Evolutionary conservation across 345 rosid genomes (phyloP).

Genomic region (Gossypioides kirkii): DNA sequence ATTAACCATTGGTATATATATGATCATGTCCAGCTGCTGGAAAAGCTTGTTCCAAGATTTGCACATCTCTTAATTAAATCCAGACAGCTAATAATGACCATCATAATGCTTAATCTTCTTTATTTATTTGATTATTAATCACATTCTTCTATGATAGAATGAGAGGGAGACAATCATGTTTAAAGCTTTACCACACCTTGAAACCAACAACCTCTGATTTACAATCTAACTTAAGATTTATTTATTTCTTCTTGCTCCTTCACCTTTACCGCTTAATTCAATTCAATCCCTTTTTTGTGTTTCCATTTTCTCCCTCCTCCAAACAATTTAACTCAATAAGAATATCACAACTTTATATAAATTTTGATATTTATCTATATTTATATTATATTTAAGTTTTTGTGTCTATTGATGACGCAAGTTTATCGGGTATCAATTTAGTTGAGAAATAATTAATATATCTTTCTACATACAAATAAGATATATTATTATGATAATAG

Average conservation of each 20-base stretch:
- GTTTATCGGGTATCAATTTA: too few relatives aligned
- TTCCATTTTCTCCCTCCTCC: too few relatives aligned
- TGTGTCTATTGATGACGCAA: too few relatives aligned
- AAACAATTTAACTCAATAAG: too few relatives aligned
- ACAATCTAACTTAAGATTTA: background rate
- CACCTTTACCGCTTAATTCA: background rate
- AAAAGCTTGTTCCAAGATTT: conserved; percentile 31
- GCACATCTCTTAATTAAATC: conserved; percentile 30
- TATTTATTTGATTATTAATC: conserved; percentile 22
- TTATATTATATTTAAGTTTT: too few relatives aligned
- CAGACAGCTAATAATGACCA: conserved; percentile 36
- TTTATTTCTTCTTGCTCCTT: background rate
- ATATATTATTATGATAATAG: too few relatives aligned
- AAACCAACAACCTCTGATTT: conserved; percentile 23
- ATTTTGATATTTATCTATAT: too few relatives aligned
- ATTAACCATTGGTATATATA: conserved; percentile 20
- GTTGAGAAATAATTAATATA: too few relatives aligned
- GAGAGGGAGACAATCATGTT: conserved; percentile 26
- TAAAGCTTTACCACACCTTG: conserved; percentile 11
- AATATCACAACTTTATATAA: too few relatives aligned
- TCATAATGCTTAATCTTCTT: conserved; percentile 13
- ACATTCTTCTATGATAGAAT: conserved; percentile 21
- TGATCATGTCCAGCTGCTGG: conserved; percentile 22
- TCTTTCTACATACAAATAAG: too few relatives aligned
- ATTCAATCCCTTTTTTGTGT: background rate